Evolutionary conservation across 257 asterid species (phyloP).

Genomic region (Solanum virginianum): DNA sequence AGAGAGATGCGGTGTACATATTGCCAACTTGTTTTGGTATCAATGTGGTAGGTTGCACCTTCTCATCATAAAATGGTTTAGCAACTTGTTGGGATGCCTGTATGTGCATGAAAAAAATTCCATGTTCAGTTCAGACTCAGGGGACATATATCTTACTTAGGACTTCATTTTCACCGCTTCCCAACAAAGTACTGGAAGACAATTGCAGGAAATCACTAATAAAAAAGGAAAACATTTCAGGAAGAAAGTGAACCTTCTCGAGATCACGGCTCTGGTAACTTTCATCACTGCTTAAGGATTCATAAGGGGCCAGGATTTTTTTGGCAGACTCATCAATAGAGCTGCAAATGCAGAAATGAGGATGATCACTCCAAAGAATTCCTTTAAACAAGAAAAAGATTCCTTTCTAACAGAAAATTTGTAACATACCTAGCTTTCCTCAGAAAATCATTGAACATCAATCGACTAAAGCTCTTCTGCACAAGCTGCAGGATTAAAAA

Average conservation of each 20-base stretch:
- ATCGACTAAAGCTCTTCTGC: constrained; percentile 89
- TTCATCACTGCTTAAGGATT: constrained; percentile 57
- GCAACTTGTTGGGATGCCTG: constrained; percentile 96
- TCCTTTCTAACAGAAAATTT: neutral
- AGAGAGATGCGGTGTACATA: constrained; percentile 96
- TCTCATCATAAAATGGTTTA: constrained; percentile 61
- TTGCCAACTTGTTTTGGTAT: constrained; percentile 96
- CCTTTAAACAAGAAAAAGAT: neutral
- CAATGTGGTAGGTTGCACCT: constrained; percentile 86
- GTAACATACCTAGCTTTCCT: constrained; percentile 57
- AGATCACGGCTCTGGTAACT: constrained; percentile 96
- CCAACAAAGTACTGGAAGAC: neutral
- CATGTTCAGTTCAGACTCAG: constrained; percentile 1
- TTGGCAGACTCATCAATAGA: constrained; percentile 72
- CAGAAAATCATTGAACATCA: constrained; percentile 64
- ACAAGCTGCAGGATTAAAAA: constrained; percentile 62
- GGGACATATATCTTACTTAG: neutral
- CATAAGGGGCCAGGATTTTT: constrained; percentile 59
- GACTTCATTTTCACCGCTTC: neutral
- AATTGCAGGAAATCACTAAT: neutral
- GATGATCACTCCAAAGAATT: neutral
- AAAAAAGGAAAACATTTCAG: neutral
- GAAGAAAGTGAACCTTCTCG: constrained; percentile 57
- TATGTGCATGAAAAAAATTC: neutral
- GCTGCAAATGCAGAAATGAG: constrained; percentile 29